A percentile compares a stretch with the other conserved stretches of the same genome.
Evolutionary conservation across 306 rosid species (phyloP).

Genomic region (Acacia confusa): DNA sequence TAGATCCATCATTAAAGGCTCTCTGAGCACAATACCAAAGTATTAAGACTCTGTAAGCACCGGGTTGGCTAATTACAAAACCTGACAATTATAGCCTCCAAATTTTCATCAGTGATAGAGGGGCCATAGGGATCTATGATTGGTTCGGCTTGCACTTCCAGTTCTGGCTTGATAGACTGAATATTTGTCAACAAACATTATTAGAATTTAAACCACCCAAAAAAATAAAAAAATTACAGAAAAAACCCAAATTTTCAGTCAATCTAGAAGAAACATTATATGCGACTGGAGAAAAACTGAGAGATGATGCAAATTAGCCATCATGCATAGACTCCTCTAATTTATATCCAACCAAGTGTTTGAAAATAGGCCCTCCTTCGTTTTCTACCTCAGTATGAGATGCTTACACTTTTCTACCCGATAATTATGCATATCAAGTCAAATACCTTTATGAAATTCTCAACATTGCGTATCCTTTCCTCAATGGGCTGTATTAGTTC

Average conservation of each 20-base stretch:
- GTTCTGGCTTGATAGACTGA: slow-evolving; percentile 83
- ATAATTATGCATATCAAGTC: not conserved
- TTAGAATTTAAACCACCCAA: slow-evolving; percentile 1
- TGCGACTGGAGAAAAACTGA: not conserved
- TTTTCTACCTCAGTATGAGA: slow-evolving; percentile 24
- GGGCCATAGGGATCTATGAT: slow-evolving; percentile 94
- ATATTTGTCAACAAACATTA: slow-evolving; percentile 9
- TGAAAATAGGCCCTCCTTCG: slow-evolving; percentile 1
- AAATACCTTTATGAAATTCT: slow-evolving; percentile 76
- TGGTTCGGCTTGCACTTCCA: slow-evolving; percentile 76
- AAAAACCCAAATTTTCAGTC: not conserved
- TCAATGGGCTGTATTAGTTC: slow-evolving; percentile 83
- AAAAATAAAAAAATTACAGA: not conserved
- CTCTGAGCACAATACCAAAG: slow-evolving; percentile 10
- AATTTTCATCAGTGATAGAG: slow-evolving; percentile 72
- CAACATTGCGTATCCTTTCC: slow-evolving; percentile 63
- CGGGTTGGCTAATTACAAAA: slow-evolving; percentile 33
- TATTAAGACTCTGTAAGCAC: slow-evolving; percentile 3
- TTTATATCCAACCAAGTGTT: slow-evolving; percentile 4
- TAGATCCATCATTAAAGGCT: slow-evolving; percentile 1
- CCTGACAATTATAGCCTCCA: slow-evolving; percentile 96
- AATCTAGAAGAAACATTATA: slow-evolving; percentile 5
- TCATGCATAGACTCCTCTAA: slow-evolving; percentile 3
- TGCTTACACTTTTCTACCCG: not conserved
- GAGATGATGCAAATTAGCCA: slow-evolving; percentile 6